Conservation (phyloP, 2,329 filamentous ascomycete genomes). For the Didymella pomorum region DNA sequence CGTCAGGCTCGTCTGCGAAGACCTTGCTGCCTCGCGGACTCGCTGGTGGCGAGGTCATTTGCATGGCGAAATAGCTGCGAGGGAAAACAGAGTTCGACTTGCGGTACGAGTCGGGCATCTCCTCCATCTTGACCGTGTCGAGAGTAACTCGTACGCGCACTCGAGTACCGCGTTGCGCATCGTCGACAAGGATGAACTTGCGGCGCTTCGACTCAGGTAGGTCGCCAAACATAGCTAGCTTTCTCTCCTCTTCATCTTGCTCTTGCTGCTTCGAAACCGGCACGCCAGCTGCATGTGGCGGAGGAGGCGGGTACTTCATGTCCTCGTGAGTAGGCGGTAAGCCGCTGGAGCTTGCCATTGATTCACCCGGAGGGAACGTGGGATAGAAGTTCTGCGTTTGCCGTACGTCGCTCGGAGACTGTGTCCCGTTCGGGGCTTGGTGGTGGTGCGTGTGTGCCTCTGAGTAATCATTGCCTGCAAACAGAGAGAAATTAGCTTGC, state of each 20-base stretch:
- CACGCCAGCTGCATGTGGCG: conserved; percentile 52
- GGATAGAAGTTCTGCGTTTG: conserved; percentile 80
- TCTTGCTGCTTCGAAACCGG: conserved; percentile 58
- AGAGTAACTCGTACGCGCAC: conserved; percentile 91
- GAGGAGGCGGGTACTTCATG: conserved; percentile 57
- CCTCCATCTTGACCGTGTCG: conserved; percentile 91
- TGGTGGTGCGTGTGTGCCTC: conserved; percentile 74
- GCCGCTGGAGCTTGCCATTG: conserved; percentile 60
- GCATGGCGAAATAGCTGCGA: conserved; percentile 87
- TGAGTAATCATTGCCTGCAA: conserved; percentile 64
- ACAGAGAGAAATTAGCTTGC: conserved; percentile 55
- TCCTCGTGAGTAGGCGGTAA: conserved; percentile 72
- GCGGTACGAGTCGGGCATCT: conserved; percentile 95
- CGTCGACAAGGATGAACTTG: conserved; percentile 96
- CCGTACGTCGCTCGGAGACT: conserved; percentile 71
- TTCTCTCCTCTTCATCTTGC: conserved; percentile 65
- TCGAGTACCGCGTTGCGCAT: conserved; percentile 75
- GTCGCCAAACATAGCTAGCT: conserved; percentile 80
- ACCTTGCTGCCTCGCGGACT: conserved; percentile 77
- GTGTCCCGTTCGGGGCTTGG: conserved; percentile 63
- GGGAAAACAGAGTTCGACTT: conserved; percentile 90
- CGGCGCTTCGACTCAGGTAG: conserved; percentile 89
- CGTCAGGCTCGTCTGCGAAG: conserved; percentile 68
- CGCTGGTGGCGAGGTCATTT: conserved; percentile 87
- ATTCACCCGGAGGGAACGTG: conserved; percentile 68